These are phyloP conservation scores for Trichosporon asahii DNA, from an alignment of 1,284 basidiomycete species.

Conservation along the genomic window DNA sequence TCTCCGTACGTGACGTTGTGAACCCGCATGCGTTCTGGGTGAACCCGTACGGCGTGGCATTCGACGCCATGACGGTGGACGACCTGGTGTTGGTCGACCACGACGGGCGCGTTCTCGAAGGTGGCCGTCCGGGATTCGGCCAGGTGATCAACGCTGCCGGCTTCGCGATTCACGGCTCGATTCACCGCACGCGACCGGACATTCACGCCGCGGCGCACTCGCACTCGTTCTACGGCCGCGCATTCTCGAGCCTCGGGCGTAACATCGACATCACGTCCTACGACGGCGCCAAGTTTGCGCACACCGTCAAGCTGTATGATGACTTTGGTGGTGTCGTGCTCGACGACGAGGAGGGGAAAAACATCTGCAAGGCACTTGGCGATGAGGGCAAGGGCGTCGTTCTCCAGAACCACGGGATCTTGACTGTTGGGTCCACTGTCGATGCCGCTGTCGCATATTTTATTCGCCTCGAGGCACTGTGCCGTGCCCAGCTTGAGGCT, in stretches of 20 bases:
- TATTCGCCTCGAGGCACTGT: slow-evolving; percentile 33
- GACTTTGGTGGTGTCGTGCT: slow-evolving; percentile 52
- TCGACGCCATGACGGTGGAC: slow-evolving; percentile 55
- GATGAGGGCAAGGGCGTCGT: slow-evolving; percentile 44
- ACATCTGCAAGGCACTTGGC: slow-evolving; percentile 49
- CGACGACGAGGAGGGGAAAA: slow-evolving; percentile 47
- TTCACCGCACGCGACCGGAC: slow-evolving; percentile 61
- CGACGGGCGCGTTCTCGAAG: slow-evolving; percentile 55
- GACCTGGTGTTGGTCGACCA: slow-evolving; percentile 58
- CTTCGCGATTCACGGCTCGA: slow-evolving; percentile 59
- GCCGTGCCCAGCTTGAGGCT: slow-evolving; percentile 35
- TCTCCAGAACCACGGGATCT: slow-evolving; percentile 46
- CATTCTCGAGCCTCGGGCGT: slow-evolving; percentile 61
- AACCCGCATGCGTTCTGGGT: slow-evolving; percentile 56
- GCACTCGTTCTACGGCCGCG: slow-evolving; percentile 62
- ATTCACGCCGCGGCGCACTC: slow-evolving; percentile 64
- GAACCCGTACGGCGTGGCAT: slow-evolving; percentile 54
- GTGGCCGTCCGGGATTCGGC: slow-evolving; percentile 43
- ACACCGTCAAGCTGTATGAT: slow-evolving; percentile 39
- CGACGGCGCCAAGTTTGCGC: slow-evolving; percentile 44
- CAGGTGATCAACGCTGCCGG: slow-evolving; percentile 54
- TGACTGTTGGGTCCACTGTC: slow-evolving; percentile 27
- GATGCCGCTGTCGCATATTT: slow-evolving; percentile 37
- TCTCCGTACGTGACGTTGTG: slow-evolving; percentile 59
- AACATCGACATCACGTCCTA: slow-evolving; percentile 59